Evolutionary conservation across 495 filamentous ascomycete species (phyloP).

Genomic region (Aspergillus haitiensis): DNA sequence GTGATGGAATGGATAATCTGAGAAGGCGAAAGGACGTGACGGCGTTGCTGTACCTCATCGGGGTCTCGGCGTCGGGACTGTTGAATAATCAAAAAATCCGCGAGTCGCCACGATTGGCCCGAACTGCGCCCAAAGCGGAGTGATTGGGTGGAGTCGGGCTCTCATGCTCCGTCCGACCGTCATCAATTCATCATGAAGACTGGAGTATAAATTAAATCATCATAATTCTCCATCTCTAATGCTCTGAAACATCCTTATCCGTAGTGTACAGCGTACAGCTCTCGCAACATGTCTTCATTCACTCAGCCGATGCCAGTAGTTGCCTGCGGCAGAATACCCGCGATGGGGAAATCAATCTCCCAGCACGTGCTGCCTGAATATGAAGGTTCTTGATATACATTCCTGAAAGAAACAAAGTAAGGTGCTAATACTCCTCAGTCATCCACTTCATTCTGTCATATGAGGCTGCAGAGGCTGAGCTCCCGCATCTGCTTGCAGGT

Average conservation of each 20-base stretch:
- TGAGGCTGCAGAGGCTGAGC: conserved; percentile 26
- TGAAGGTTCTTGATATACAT: conserved; percentile 29
- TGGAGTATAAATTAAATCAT: conserved; percentile 19
- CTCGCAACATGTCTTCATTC: conserved; percentile 25
- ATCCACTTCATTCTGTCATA: conserved; percentile 32
- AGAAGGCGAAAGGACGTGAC: conserved; percentile 9
- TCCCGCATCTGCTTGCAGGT: conserved; percentile 32
- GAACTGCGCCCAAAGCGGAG: conserved; percentile 8
- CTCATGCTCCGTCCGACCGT: conserved; percentile 13
- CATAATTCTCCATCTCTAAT: conserved; percentile 16
- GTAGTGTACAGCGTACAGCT: conserved; percentile 22
- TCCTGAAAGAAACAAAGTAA: conserved; percentile 9
- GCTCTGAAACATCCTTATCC: conserved; percentile 17
- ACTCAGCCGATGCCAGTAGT: conserved; percentile 25
- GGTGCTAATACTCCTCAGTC: conserved; percentile 23
- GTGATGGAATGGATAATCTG: not conserved
- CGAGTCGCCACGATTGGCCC: conserved; percentile 13
- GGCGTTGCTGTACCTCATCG: conserved; percentile 16
- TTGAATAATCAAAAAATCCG: conserved; percentile 21
- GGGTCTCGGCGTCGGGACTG: conserved; percentile 16
- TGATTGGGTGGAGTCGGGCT: too few species aligned
- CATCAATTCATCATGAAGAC: conserved; percentile 18
- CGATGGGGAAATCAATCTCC: conserved; percentile 30
- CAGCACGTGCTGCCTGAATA: conserved; percentile 30
- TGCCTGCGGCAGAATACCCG: conserved; percentile 26